phyloP scores from a whole-genome alignment of 2,329 filamentous ascomycete genomes.

The Colletotrichum echinochloae region DNA sequence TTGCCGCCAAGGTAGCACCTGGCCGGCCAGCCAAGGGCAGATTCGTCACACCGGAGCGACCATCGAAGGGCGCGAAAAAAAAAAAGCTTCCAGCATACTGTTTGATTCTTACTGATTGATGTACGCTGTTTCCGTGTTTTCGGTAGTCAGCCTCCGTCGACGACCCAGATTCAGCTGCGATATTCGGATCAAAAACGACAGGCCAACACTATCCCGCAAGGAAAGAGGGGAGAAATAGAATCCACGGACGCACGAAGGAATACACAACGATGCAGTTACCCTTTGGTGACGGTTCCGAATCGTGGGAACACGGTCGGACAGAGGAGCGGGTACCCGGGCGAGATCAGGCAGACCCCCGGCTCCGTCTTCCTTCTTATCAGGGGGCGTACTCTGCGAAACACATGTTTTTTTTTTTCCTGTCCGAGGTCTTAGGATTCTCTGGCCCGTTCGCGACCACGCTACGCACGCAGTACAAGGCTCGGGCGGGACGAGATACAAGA shows the following conservation, averaged over 20 bases:
- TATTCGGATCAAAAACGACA: too few relatives aligned
- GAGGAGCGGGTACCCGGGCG: not conserved
- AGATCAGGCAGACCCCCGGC: slow-evolving; percentile 19
- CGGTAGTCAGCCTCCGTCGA: not conserved
- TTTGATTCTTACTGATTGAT: slow-evolving; percentile 1
- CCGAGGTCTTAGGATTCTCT: not conserved
- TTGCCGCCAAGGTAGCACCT: not conserved
- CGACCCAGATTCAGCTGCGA: too few relatives aligned
- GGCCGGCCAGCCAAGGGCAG: too few relatives aligned
- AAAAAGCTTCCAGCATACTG: not conserved
- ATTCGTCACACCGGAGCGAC: not conserved
- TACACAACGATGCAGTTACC: slow-evolving; percentile 23
- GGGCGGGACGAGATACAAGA: slow-evolving; percentile 4
- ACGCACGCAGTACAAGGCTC: not conserved
- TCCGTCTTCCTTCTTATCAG: too few relatives aligned
- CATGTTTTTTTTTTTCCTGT: not conserved
- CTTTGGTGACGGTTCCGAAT: not conserved
- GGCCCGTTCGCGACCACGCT: not conserved
- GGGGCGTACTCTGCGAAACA: not conserved
- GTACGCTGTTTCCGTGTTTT: not conserved
- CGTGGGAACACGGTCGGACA: slow-evolving; percentile 1
- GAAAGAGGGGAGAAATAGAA: not conserved
- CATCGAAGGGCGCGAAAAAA: not conserved
- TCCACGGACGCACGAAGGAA: too few relatives aligned
- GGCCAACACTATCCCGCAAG: not conserved